phyloP scores from a whole-genome alignment of 257 asterid species.

The Petrea volubilis region DNA sequence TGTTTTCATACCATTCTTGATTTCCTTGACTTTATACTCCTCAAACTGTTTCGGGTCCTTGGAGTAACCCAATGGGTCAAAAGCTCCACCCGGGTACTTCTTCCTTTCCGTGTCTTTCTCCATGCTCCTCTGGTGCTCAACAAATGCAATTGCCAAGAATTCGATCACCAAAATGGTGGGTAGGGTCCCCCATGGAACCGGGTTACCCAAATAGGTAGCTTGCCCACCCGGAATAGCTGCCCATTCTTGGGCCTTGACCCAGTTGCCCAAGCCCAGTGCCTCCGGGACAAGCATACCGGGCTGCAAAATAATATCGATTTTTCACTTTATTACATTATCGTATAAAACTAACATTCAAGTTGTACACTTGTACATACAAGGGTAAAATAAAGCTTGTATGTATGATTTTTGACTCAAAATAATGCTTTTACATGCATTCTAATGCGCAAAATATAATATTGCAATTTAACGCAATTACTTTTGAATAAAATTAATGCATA shows the following conservation, averaged over 20 bases:
- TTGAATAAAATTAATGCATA: too few species aligned
- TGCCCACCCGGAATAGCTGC: constrained; percentile 96
- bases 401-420: too few species aligned
- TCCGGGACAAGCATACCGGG: constrained; percentile 82
- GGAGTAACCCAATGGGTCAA: constrained; percentile 91
- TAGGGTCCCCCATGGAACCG: constrained; percentile 96
- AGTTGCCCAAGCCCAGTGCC: constrained; percentile 92
- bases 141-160: constrained; percentile 83
- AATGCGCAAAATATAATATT: too few species aligned
- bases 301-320: constrained; percentile 35
- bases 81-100: constrained; percentile 98
- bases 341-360: too few species aligned
- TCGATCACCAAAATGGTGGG: constrained; percentile 89
- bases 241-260: constrained; percentile 99
- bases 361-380: too few species aligned
- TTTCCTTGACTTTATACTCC: constrained; percentile 86
- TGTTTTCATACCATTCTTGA: constrained; percentile 71
- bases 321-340: not conserved
- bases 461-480: too few species aligned
- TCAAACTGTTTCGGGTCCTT: constrained; percentile 76
- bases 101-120: constrained; percentile 91
- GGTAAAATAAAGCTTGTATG: too few species aligned
- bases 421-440: too few species aligned
- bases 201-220: constrained; percentile 89
- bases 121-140: constrained; percentile 92